Evolutionary conservation across 2,329 filamentous ascomycete genomes (phyloP).

Genomic region (Tolypocladium pustulatum): DNA sequence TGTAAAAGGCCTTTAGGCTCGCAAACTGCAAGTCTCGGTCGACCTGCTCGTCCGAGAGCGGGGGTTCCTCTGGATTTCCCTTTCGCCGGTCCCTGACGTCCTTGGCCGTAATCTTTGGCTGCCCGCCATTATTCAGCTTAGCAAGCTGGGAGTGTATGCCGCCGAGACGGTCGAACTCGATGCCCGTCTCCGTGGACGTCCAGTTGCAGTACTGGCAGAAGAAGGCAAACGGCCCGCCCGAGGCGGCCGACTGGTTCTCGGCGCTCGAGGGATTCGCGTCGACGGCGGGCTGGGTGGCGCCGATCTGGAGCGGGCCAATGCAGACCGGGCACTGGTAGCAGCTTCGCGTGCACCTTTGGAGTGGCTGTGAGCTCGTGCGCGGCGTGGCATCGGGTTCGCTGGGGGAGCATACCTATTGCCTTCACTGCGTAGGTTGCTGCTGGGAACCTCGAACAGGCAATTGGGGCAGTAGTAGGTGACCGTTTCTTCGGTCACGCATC

Average conservation of each 20-base stretch:
- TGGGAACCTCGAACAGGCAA: constrained; percentile 92
- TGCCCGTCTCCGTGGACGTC: constrained; percentile 79
- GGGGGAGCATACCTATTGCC: constrained; percentile 65
- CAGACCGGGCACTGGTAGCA: constrained; percentile 95
- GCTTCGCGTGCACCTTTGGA: constrained; percentile 70
- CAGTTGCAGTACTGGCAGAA: constrained; percentile 88
- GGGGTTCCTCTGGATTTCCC: constrained; percentile 27
- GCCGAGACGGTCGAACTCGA: constrained; percentile 82
- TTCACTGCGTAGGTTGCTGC: constrained; percentile 82
- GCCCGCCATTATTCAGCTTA: constrained; percentile 55
- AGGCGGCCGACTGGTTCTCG: constrained; percentile 21
- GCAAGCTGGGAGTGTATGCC: constrained; percentile 74
- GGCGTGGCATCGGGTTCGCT: not conserved
- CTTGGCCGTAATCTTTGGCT: constrained; percentile 36
- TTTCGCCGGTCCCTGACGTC: constrained; percentile 43
- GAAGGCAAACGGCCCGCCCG: constrained; percentile 58
- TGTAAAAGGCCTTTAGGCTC: constrained; percentile 71
- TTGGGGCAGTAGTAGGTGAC: constrained; percentile 92
- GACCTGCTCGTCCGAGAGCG: constrained; percentile 33
- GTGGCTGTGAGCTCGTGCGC: constrained; percentile 6
- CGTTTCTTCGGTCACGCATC: constrained; percentile 88
- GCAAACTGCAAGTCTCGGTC: constrained; percentile 63
- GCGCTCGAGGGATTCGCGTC: constrained; percentile 32
- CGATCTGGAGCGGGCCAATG: constrained; percentile 67
- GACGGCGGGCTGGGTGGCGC: constrained; percentile 50